phyloP scores from a whole-genome alignment of 306 rosid species.

The Fragaria nilgerrensis region DNA sequence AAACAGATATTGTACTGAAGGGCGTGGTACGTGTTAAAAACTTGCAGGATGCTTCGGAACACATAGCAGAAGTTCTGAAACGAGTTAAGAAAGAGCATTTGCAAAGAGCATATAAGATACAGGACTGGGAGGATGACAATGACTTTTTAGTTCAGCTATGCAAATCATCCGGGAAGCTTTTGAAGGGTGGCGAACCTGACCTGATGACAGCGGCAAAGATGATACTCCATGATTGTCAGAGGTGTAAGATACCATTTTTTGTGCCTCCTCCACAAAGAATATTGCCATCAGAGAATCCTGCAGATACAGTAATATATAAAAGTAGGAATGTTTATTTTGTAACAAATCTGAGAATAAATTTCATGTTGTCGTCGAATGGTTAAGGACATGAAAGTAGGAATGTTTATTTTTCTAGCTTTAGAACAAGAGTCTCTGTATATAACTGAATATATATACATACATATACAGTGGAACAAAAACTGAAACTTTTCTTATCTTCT shows the following conservation, averaged over 20 bases:
- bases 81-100: constrained; percentile 86
- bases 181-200: constrained; percentile 96
- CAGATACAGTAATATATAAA: constrained; percentile 25
- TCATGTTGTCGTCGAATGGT: background rate
- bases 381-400: too few relatives aligned
- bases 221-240: constrained; percentile 95
- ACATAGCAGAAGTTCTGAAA: constrained; percentile 91
- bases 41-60: constrained; percentile 86
- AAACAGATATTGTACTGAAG: constrained; percentile 87
- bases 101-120: constrained; percentile 81
- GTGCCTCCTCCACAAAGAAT: constrained; percentile 66
- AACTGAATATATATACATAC: too few relatives aligned
- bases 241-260: constrained; percentile 91
- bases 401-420: too few relatives aligned
- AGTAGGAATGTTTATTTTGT: too few relatives aligned
- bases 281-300: constrained; percentile 39
- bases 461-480: too few relatives aligned
- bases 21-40: constrained; percentile 99
- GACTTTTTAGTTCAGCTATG: constrained; percentile 89
- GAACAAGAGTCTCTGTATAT: too few relatives aligned
- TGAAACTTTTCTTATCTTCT: background rate
- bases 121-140: constrained; percentile 70
- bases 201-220: constrained; percentile 85
- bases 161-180: constrained; percentile 67
- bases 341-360: too few relatives aligned